A percentile compares a stretch with the other conserved stretches of the same genome.
These are phyloP conservation scores for Saprolegnia diclina DNA, from an alignment of 352 stramenopile genomes.

Conservation along the genomic window DNA sequence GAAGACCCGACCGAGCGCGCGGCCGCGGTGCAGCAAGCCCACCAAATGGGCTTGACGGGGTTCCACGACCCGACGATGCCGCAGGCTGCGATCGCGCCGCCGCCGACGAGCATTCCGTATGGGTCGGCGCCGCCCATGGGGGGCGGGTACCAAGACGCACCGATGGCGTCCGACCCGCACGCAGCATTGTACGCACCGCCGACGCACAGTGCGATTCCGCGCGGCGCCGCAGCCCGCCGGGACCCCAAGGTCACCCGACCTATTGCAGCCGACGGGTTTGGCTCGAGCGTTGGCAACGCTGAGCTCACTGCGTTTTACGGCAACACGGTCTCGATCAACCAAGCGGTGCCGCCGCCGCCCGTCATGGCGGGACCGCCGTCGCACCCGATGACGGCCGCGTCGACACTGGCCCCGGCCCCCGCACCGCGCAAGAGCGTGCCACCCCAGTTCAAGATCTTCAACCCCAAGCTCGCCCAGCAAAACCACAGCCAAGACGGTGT, in stretches of 20 bases:
- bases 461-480: slow-evolving; percentile 44
- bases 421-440: slow-evolving; percentile 21
- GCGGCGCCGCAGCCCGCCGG: slow-evolving; percentile 40
- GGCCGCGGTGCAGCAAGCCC: slow-evolving; percentile 30
- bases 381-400: slow-evolving; percentile 23
- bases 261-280: slow-evolving; percentile 85
- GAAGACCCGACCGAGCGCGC: slow-evolving; percentile 29
- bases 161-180: slow-evolving; percentile 41
- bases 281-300: slow-evolving; percentile 83
- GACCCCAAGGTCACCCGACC: slow-evolving; percentile 69
- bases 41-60: slow-evolving; percentile 52
- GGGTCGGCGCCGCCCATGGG: background rate
- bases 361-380: slow-evolving; percentile 30
- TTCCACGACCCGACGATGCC: slow-evolving; percentile 51
- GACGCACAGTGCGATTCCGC: slow-evolving; percentile 76
- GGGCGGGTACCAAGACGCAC: slow-evolving; percentile 10
- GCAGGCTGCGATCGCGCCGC: slow-evolving; percentile 6
- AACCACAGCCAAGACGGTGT: background rate
- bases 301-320: slow-evolving; percentile 85
- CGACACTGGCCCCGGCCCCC: slow-evolving; percentile 20
- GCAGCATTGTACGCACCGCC: slow-evolving; percentile 55
- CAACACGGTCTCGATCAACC: slow-evolving; percentile 77
- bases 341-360: slow-evolving; percentile 62
- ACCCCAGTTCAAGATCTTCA: slow-evolving; percentile 85
- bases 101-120: slow-evolving; percentile 42